A percentile compares a stretch with the other conserved stretches of the same genome.
Evolutionary conservation across 2,329 filamentous ascomycete species (phyloP).

Genomic region (Alternaria viburni): DNA sequence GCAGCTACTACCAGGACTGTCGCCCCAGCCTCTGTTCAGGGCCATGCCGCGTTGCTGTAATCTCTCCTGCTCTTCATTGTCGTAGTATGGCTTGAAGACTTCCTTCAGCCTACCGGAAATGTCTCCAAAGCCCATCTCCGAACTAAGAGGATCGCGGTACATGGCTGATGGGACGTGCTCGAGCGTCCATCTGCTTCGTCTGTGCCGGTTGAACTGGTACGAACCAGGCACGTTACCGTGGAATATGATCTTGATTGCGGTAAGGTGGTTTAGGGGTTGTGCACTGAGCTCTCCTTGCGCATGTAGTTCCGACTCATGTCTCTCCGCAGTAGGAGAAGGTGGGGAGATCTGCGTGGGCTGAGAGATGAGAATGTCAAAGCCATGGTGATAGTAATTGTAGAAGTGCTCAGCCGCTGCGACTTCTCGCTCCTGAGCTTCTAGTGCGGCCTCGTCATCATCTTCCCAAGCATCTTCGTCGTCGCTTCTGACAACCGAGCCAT

Average conservation of each 20-base stretch:
- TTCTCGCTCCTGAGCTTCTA: constrained; percentile 67
- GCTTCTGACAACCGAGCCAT: constrained; percentile 40
- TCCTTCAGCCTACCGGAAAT: constrained; percentile 72
- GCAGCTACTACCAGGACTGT: constrained; percentile 87
- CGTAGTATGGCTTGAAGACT: constrained; percentile 72
- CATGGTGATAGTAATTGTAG: constrained; percentile 96
- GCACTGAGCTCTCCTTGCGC: constrained; percentile 35
- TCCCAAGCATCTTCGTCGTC: constrained; percentile 55
- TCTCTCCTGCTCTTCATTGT: constrained; percentile 61
- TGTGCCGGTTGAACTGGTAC: constrained; percentile 94
- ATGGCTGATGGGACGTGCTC: constrained; percentile 53
- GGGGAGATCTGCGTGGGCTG: constrained; percentile 63
- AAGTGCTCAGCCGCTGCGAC: constrained; percentile 73
- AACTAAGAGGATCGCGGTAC: constrained; percentile 62
- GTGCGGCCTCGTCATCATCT: constrained; percentile 52
- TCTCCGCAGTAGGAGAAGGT: constrained; percentile 64
- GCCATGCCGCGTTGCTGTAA: constrained; percentile 72
- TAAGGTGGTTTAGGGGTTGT: constrained; percentile 66
- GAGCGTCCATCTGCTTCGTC: constrained; percentile 86
- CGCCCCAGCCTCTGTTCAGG: constrained; percentile 87
- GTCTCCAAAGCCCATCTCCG: constrained; percentile 67
- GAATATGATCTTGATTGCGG: constrained; percentile 89
- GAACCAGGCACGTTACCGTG: constrained; percentile 95
- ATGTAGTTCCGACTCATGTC: constrained; percentile 41
- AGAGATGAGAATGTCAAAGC: constrained; percentile 92